Evolutionary conservation across 345 rosid species (phyloP).

Genomic region (Aquilaria yunnanensis): DNA sequence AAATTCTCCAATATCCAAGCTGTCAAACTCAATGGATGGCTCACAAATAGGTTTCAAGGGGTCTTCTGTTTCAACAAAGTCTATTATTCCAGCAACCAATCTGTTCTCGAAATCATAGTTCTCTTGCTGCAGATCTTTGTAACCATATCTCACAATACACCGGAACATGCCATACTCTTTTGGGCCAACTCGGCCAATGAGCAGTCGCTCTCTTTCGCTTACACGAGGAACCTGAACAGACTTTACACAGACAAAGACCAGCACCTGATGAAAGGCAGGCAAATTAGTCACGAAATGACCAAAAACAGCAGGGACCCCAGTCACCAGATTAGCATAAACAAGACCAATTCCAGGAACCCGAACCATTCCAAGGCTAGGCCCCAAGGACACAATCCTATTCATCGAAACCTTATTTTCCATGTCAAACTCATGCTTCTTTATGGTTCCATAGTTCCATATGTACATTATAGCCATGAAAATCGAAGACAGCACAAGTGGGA

Average conservation of each 20-base stretch:
- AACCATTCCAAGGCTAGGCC: conserved; percentile 81
- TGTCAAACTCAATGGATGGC: conserved; percentile 8
- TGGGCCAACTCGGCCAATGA: conserved; percentile 63
- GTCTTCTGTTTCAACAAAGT: conserved; percentile 50
- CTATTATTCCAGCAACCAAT: conserved; percentile 42
- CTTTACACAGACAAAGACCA: conserved; percentile 74
- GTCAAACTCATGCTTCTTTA: conserved; percentile 70
- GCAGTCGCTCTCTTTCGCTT: conserved; percentile 52
- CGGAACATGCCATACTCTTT: conserved; percentile 78
- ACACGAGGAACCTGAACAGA: conserved; percentile 74
- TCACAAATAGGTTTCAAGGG: neutral
- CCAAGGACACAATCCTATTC: conserved; percentile 54
- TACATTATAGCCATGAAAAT: conserved; percentile 58
- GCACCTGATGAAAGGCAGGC: conserved; percentile 74
- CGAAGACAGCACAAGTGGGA: conserved; percentile 55
- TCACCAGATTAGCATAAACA: conserved; percentile 56
- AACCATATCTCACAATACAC: conserved; percentile 78
- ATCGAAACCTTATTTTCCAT: conserved; percentile 74
- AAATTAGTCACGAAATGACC: conserved; percentile 81
- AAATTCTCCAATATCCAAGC: conserved; percentile 5
- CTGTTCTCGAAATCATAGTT: conserved; percentile 60
- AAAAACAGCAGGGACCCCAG: conserved; percentile 78
- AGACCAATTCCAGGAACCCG: conserved; percentile 85
- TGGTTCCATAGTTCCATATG: conserved; percentile 81
- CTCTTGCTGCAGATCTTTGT: conserved; percentile 72